Percentiles rank a stretch among this genome's conserved stretches.
Conservation (phyloP, 345 rosid genomes). For the Excoecaria agallocha region DNA sequence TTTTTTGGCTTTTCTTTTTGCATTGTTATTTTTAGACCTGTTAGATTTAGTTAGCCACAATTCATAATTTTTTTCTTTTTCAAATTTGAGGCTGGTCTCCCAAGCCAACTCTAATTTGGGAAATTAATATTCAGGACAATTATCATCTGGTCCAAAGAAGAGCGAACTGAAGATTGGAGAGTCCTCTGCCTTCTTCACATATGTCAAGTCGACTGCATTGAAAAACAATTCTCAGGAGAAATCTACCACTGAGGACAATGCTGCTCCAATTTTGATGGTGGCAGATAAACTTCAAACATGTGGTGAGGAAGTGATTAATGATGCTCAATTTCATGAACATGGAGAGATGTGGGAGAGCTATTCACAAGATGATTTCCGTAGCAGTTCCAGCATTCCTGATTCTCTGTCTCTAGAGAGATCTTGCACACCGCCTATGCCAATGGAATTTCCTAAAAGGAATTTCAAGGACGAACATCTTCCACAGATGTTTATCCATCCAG, state of each 20-base stretch:
- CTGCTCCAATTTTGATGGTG: constrained; percentile 24
- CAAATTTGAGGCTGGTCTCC: neutral
- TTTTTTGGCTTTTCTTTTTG: neutral
- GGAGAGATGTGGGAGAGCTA: constrained; percentile 51
- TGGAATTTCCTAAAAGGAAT: constrained; percentile 46
- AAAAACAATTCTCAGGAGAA: constrained; percentile 31
- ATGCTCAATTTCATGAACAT: constrained; percentile 41
- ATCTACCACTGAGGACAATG: constrained; percentile 26
- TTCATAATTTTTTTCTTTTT: neutral
- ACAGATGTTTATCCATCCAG: constrained; percentile 34
- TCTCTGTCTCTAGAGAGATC: constrained; percentile 57
- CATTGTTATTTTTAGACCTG: neutral
- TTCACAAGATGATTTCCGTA: constrained; percentile 54
- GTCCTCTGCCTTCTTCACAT: constrained; percentile 95
- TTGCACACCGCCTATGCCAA: constrained; percentile 55
- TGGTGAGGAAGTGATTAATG: constrained; percentile 34
- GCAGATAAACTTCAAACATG: constrained; percentile 37
- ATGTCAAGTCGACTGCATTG: constrained; percentile 60
- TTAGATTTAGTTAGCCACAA: neutral
- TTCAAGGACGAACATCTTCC: constrained; percentile 41
- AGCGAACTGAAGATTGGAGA: constrained; percentile 73
- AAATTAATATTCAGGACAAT: constrained; percentile 48
- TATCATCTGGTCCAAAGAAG: constrained; percentile 69
- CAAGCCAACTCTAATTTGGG: neutral
- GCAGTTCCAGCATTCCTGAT: constrained; percentile 53